Evolutionary conservation across 2,329 filamentous ascomycete genomes (phyloP).

Genomic region (Botrytis deweyae): DNA sequence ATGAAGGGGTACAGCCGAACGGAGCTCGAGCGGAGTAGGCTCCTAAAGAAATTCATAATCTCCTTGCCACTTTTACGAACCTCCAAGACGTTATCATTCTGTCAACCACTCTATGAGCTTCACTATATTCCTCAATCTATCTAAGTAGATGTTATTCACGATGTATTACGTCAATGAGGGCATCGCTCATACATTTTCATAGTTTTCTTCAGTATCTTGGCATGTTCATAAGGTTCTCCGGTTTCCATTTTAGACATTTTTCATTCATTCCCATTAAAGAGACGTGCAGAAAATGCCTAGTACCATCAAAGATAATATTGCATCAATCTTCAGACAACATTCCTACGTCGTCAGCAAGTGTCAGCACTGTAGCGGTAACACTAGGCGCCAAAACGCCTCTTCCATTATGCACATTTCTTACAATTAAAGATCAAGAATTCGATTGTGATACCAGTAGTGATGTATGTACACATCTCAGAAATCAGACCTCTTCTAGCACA

Average conservation of each 20-base stretch:
- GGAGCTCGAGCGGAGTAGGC: background rate
- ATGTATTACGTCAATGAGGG: background rate
- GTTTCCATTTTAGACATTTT: background rate
- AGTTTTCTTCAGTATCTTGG: background rate
- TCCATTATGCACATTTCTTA: background rate
- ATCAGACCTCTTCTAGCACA: background rate
- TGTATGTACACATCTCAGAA: background rate
- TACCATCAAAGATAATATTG: background rate
- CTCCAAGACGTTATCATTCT: background rate
- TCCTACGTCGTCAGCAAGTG: constrained; percentile 17
- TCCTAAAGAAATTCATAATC: background rate
- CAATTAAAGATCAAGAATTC: constrained; percentile 4
- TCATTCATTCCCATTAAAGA: background rate
- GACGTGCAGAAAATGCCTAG: background rate
- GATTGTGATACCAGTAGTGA: constrained; percentile 9
- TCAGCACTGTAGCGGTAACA: constrained; percentile 4
- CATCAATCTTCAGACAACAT: background rate
- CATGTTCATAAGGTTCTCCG: background rate
- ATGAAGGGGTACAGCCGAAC: background rate
- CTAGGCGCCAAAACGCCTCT: constrained; percentile 8
- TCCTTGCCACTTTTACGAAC: constrained; percentile 1
- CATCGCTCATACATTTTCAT: background rate
- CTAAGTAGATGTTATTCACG: background rate
- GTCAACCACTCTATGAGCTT: background rate
- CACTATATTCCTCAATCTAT: background rate